Percentiles rank a stretch among this genome's conserved stretches.
These are phyloP conservation scores for Hansenula lynferdii DNA, from an alignment of 1,139 yeast species.

Conservation along the genomic window DNA sequence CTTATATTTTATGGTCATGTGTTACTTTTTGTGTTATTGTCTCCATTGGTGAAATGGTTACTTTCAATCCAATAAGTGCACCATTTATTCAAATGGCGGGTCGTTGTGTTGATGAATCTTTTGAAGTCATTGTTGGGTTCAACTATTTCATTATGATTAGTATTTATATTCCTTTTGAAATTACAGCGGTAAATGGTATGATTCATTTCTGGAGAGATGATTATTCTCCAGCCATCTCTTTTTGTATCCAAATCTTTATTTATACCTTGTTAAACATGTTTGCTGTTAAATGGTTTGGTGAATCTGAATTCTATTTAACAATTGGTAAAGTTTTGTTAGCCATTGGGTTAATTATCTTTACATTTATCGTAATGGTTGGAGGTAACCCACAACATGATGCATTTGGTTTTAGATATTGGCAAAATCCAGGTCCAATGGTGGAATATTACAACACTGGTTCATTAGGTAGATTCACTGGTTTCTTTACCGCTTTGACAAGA, in stretches of 20 bases:
- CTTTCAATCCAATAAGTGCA: constrained; percentile 54
- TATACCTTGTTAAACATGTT: constrained; percentile 38
- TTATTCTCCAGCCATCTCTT: constrained; percentile 46
- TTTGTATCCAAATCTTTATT: constrained; percentile 46
- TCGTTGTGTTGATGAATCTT: constrained; percentile 57
- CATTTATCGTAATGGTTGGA: background rate
- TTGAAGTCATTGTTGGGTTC: constrained; percentile 73
- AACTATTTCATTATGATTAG: constrained; percentile 73
- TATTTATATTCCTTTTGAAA: constrained; percentile 67
- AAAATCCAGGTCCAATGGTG: background rate
- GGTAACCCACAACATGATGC: background rate
- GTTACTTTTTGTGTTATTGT: constrained; percentile 59
- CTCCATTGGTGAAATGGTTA: constrained; percentile 71
- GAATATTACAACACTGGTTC: constrained; percentile 46
- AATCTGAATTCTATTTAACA: constrained; percentile 42
- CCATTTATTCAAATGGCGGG: constrained; percentile 52
- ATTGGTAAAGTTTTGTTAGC: constrained; percentile 63
- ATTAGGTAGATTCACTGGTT: constrained; percentile 59
- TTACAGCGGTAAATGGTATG: constrained; percentile 70
- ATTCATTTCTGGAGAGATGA: constrained; percentile 52
- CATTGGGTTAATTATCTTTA: constrained; percentile 37
- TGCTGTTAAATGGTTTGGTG: constrained; percentile 51
- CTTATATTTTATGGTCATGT: constrained; percentile 42
- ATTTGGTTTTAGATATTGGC: constrained; percentile 19
- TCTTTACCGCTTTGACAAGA: constrained; percentile 54